Conservation (phyloP, 371 early-diverging fungal species). For the Chytridiales sp. region DNA sequence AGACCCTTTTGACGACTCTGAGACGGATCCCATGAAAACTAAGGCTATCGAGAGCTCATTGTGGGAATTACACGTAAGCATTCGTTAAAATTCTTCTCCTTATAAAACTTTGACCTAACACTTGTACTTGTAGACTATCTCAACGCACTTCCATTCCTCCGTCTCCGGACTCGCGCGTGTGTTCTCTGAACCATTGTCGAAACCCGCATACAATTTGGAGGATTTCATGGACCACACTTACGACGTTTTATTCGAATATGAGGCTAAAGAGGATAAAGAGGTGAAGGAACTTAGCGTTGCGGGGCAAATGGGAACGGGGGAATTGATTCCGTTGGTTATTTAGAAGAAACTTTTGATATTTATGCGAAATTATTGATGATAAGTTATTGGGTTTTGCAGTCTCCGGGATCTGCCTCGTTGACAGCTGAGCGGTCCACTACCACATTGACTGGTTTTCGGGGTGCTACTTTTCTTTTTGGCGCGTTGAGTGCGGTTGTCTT, state of each 20-base stretch:
- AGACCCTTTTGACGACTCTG: slow-evolving; percentile 70
- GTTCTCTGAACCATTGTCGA: slow-evolving; percentile 82
- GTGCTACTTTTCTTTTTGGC: too few relatives aligned
- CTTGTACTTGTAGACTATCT: slow-evolving; percentile 53
- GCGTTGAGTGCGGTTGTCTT: too few relatives aligned
- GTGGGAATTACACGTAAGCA: slow-evolving; percentile 73
- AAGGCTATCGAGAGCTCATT: slow-evolving; percentile 84
- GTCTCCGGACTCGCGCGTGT: slow-evolving; percentile 80
- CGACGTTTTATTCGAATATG: slow-evolving; percentile 23
- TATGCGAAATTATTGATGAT: too few relatives aligned
- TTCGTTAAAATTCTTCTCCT: slow-evolving; percentile 1
- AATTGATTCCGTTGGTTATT: too few relatives aligned
- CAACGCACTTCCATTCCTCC: slow-evolving; percentile 80
- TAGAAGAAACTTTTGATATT: too few relatives aligned
- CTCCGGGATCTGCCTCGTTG: too few relatives aligned
- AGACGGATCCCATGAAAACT: slow-evolving; percentile 72
- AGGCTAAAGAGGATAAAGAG: slow-evolving; percentile 6
- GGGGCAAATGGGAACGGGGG: not conserved
- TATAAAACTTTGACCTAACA: not conserved
- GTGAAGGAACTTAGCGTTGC: not conserved
- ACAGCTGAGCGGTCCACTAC: too few relatives aligned
- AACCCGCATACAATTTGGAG: slow-evolving; percentile 81
- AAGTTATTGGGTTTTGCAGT: not conserved
- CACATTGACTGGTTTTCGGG: too few relatives aligned
- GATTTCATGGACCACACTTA: slow-evolving; percentile 94